Base-by-base conservation (phyloP, 2,329 filamentous ascomycete genomes). In the Metarhizium humberi region DNA sequence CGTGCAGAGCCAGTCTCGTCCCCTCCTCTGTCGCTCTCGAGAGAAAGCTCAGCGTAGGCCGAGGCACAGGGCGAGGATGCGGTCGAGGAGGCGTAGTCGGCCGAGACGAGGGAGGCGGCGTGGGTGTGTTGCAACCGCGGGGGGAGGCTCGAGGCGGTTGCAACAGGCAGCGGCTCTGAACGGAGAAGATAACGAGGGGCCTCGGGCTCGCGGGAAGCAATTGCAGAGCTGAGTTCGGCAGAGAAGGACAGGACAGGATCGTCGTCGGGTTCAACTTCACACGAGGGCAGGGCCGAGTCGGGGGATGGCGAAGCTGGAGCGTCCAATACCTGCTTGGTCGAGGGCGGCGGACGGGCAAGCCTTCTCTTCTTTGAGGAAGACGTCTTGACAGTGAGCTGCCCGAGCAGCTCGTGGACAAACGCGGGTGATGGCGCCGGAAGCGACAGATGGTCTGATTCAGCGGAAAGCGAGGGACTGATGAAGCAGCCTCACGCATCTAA, bases 321-420 rank as follows among this genome's bases (percentile, higher is more conserved):
- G 62, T 69, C 69, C 59, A 70, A 66, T 67, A 78, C 48, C 51
- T 29, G 73, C 67, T 70, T 68, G 62, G 71, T 68, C 60, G 71
- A 69, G 67, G 71, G 55, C 40, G 48, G 45, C 36, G 59, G 74
- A 63, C 75, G 78, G 66, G 72, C 75, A 66, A 86, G 79, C 79
- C 82, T 86, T 78, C 82, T 79, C 82, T 86, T 86, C 82, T 86
- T 86, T 79, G 75, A 78, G 76, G 81, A 85, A 82, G 82, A 85
- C 83, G 83, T 86, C 72, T 79, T 86, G 83, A 80, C 76, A 70
- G 78, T 73, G 83, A 86, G 83, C 83, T 85, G 82, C 82, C 69
- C 69, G 63, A 65, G 80, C 80, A 84, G 80, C 80, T 84, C 80
- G 71, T 65, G 66, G 61, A 51, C 49, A 46, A 53, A 57, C 40